A percentile compares a stretch with the other conserved stretches of the same genome.
Conservation (phyloP, 2,329 filamentous ascomycete species). For the Pestalotiopsis sp. region DNA sequence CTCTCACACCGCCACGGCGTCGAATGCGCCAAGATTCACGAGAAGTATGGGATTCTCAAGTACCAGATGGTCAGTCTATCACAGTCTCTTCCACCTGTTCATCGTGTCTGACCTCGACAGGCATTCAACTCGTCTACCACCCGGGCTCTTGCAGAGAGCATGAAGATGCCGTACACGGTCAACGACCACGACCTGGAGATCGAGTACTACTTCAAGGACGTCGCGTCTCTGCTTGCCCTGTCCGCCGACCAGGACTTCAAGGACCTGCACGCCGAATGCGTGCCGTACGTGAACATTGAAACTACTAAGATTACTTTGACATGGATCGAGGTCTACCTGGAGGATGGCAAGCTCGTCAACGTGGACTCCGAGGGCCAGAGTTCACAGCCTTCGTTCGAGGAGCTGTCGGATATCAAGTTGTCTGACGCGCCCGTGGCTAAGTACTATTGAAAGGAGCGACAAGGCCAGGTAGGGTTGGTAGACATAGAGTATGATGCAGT, state of each 20-base stretch:
- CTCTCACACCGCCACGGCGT: conserved; percentile 13
- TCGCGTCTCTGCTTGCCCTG: conserved; percentile 12
- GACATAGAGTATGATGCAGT: too few relatives aligned
- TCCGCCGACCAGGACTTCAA: conserved; percentile 19
- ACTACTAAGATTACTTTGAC: conserved; percentile 12
- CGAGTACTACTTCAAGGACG: conserved; percentile 21
- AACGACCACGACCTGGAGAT: conserved; percentile 18
- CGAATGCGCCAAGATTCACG: conserved; percentile 16
- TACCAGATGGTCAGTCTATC: conserved; percentile 13
- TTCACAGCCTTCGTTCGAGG: conserved; percentile 15
- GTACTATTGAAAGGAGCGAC: neutral
- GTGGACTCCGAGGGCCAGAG: conserved; percentile 14
- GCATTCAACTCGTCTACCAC: conserved; percentile 14
- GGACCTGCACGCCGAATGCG: conserved; percentile 15
- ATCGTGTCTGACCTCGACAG: neutral
- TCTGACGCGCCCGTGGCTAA: neutral
- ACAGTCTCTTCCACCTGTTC: too few relatives aligned
- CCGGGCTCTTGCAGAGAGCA: conserved; percentile 13
- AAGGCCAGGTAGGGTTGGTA: too few relatives aligned
- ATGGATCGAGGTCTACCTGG: conserved; percentile 19
- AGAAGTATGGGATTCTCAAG: conserved; percentile 14
- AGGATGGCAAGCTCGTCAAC: conserved; percentile 18
- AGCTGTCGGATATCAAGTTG: conserved; percentile 9
- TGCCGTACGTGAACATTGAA: conserved; percentile 14
- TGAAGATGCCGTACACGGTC: conserved; percentile 17